Evolutionary conservation across 2,329 filamentous ascomycete genomes (phyloP).

Genomic region (Trichoderma harzianum): DNA sequence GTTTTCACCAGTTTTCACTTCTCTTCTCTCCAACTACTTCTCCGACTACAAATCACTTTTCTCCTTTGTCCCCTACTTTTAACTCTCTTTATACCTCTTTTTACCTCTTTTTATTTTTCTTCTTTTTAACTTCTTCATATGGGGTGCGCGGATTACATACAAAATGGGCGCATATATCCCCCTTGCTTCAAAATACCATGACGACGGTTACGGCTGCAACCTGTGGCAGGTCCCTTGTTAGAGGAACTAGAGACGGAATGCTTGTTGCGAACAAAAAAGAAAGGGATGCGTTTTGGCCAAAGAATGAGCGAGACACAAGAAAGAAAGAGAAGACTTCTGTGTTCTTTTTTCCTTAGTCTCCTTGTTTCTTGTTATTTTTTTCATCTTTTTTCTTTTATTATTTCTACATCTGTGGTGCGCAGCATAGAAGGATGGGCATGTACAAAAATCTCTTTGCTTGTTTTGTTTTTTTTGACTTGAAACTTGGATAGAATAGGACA

Average conservation of each 20-base stretch:
- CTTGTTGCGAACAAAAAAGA: conserved; percentile 6
- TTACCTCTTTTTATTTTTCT: neutral
- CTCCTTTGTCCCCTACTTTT: neutral
- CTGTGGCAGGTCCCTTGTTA: conserved; percentile 14
- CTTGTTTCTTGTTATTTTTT: neutral
- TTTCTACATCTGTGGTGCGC: conserved; percentile 16
- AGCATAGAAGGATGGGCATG: conserved; percentile 21
- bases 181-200: conserved; percentile 16
- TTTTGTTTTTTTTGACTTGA: conserved; percentile 1
- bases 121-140: conserved; percentile 6
- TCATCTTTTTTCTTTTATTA: neutral
- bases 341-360: neutral
- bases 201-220: conserved; percentile 23
- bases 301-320: neutral
- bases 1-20: neutral
- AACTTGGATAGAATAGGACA: conserved; percentile 21
- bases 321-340: neutral
- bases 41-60: neutral
- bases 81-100: neutral
- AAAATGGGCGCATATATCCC: neutral
- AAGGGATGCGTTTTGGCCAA: conserved; percentile 9
- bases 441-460: conserved; percentile 4
- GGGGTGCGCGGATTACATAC: neutral
- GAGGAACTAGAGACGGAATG: conserved; percentile 17
- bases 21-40: neutral